A percentile compares a stretch with the other conserved stretches of the same genome.
Conservation (phyloP, 164 flowering plant species). For the Magnolia changhungtana region DNA sequence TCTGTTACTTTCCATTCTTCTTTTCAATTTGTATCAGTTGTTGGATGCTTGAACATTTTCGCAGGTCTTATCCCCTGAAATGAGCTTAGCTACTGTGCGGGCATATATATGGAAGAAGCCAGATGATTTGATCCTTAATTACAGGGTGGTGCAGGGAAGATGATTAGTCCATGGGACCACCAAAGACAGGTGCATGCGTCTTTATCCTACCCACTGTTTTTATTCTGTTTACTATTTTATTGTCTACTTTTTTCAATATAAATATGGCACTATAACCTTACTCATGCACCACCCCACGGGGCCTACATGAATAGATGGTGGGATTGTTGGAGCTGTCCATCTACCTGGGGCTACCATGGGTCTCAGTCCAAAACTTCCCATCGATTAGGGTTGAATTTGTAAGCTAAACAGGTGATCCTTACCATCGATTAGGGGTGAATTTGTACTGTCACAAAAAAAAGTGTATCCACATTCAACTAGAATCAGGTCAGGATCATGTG, state of each 20-base stretch:
- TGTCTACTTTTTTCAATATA: neutral
- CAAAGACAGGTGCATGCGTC: neutral
- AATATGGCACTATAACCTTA: neutral
- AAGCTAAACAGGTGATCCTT: too few relatives aligned
- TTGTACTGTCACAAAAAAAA: too few relatives aligned
- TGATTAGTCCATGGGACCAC: slow-evolving; percentile 19
- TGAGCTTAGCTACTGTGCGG: slow-evolving; percentile 96
- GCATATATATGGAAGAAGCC: slow-evolving; percentile 97
- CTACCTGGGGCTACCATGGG: too few relatives aligned
- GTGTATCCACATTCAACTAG: too few relatives aligned
- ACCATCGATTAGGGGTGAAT: too few relatives aligned
- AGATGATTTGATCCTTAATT: slow-evolving; percentile 89
- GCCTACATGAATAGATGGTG: neutral
- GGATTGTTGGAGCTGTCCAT: too few relatives aligned
- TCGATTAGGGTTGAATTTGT: too few relatives aligned
- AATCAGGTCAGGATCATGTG: too few relatives aligned
- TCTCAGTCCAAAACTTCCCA: too few relatives aligned
- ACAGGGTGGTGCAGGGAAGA: slow-evolving; percentile 63
- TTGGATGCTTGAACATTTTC: neutral
- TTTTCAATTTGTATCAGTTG: too few relatives aligned
- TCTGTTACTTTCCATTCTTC: neutral
- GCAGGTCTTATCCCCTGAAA: slow-evolving; percentile 83
- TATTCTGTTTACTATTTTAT: neutral
- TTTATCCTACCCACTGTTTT: neutral
- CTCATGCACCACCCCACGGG: neutral